Percentiles rank a stretch among this genome's conserved stretches.
phyloP scores from a whole-genome alignment of 345 rosid genomes.

The Ceriops tagal region DNA sequence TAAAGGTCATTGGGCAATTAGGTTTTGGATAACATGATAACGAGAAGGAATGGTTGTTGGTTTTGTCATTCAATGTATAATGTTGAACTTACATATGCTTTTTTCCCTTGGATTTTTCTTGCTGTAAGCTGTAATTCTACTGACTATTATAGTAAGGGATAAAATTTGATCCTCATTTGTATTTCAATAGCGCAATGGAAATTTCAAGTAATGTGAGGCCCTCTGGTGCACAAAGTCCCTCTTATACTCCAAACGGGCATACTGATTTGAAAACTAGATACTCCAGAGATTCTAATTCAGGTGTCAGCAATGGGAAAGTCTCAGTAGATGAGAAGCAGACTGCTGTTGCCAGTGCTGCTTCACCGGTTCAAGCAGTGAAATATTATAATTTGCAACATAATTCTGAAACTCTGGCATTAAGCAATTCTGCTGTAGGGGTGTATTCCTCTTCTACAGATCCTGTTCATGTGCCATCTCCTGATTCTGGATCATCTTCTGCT shows the following conservation, averaged over 20 bases:
- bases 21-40: neutral
- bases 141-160: neutral
- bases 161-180: slow-evolving; percentile 2
- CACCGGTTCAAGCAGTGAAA: slow-evolving; percentile 36
- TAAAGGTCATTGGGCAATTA: neutral
- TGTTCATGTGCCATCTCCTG: slow-evolving; percentile 94
- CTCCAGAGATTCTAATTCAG: slow-evolving; percentile 25
- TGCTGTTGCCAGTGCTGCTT: slow-evolving; percentile 20
- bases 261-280: slow-evolving; percentile 33
- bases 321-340: slow-evolving; percentile 33
- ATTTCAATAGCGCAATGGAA: slow-evolving; percentile 40
- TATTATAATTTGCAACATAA: slow-evolving; percentile 35
- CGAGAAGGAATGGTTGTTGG: neutral
- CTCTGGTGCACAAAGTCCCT: slow-evolving; percentile 25
- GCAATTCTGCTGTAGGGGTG: slow-evolving; percentile 70
- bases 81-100: neutral
- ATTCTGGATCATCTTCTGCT: slow-evolving; percentile 62
- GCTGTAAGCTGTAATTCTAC: neutral
- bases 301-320: slow-evolving; percentile 31
- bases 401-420: slow-evolving; percentile 39
- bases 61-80: neutral
- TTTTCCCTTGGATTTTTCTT: slow-evolving; percentile 1
- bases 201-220: slow-evolving; percentile 36
- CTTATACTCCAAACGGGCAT: slow-evolving; percentile 36
- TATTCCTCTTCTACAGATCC: slow-evolving; percentile 89